These are phyloP conservation scores for Pochonia chlamydosporia DNA, from an alignment of 2,329 filamentous ascomycete genomes.

Conservation along the genomic window DNA sequence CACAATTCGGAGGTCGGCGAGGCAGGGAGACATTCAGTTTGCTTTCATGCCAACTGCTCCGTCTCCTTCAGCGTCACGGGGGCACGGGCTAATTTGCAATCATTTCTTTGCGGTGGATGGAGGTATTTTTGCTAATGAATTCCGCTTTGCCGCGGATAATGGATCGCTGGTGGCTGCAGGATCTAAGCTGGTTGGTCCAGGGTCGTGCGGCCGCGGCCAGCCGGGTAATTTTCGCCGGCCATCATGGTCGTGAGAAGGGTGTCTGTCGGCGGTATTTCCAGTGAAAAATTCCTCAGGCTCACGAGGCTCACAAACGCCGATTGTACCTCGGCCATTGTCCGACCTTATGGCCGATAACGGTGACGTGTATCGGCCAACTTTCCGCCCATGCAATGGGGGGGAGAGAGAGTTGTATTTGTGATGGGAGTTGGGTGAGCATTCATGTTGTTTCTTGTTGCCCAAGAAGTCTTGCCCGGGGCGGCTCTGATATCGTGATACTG, in stretches of 20 bases:
- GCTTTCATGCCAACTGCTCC: not conserved
- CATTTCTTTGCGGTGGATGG: not conserved
- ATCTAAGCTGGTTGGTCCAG: not conserved
- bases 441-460: no score
- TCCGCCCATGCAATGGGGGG: not conserved
- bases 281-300: not conserved
- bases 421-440: no score
- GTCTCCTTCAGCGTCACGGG: not conserved
- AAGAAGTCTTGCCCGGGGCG: not conserved
- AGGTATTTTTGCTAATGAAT: not conserved
- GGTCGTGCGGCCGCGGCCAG: not conserved
- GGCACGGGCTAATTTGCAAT: not conserved
- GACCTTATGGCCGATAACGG: not conserved
- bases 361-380: not conserved
- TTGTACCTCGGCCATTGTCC: slow-evolving; percentile 1
- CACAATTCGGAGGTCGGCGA: no score
- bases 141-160: not conserved
- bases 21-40: no score
- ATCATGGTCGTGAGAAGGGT: not conserved
- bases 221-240: not conserved
- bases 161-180: not conserved
- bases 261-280: not conserved
- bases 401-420: not conserved
- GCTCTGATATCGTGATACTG: no score
- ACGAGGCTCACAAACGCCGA: not conserved